Evolutionary conservation across 805 yeast species (phyloP).

Genomic region (Metschnikowia lunata): DNA sequence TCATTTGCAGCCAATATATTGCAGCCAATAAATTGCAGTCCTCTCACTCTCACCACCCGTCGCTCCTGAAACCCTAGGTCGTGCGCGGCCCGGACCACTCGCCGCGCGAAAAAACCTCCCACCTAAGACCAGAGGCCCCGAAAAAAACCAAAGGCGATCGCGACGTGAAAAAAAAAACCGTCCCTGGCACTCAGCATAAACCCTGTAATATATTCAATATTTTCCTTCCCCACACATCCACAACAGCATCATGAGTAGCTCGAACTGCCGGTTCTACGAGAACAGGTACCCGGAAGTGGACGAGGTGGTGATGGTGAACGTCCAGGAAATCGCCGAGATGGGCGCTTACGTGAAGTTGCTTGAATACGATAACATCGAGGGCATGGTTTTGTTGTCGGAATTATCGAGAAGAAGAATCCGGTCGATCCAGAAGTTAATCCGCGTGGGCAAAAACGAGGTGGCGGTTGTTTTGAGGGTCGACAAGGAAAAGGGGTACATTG

Average conservation of each 20-base stretch:
- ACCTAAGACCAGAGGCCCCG: neutral
- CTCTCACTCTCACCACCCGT: neutral
- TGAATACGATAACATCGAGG: slow-evolving; percentile 97
- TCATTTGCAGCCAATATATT: neutral
- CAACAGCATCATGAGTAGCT: slow-evolving; percentile 58
- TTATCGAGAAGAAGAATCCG: slow-evolving; percentile 98
- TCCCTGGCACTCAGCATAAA: too few relatives aligned
- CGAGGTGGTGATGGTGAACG: slow-evolving; percentile 98
- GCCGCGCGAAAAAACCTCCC: neutral
- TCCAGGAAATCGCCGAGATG: slow-evolving; percentile 98
- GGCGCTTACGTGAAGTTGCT: slow-evolving; percentile 96
- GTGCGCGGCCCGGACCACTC: neutral
- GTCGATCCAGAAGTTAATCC: slow-evolving; percentile 92
- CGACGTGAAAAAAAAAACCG: neutral
- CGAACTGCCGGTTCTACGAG: slow-evolving; percentile 94
- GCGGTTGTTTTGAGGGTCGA: slow-evolving; percentile 97
- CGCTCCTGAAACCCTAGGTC: neutral
- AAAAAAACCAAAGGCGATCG: neutral
- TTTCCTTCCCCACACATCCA: neutral
- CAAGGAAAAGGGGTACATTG: slow-evolving; percentile 97
- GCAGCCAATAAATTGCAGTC: neutral
- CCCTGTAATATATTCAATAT: too few relatives aligned
- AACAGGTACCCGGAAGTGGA: slow-evolving; percentile 98
- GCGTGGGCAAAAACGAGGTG: slow-evolving; percentile 98
- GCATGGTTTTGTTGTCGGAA: slow-evolving; percentile 95